A percentile compares a stretch with the other conserved stretches of the same genome.
Conservation (phyloP, 1,284 basidiomycete species). For the Pseudozyma thailandica region DNA sequence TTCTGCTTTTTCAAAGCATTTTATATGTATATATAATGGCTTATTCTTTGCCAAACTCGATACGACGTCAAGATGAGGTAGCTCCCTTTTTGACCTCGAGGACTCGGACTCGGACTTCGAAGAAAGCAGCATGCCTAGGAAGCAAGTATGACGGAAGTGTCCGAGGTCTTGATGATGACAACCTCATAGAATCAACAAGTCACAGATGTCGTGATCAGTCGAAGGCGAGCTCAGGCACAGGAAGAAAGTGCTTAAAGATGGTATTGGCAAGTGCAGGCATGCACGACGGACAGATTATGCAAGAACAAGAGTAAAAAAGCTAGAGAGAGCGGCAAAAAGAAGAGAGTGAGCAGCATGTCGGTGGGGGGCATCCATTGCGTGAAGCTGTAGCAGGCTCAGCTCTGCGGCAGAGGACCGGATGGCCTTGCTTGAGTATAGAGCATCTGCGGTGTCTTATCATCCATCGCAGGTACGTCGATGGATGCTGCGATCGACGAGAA, state of each 20-base stretch:
- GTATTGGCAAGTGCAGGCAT: slow-evolving; percentile 35
- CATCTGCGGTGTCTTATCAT: slow-evolving; percentile 38
- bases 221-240: no score
- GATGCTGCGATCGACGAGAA: slow-evolving; percentile 57
- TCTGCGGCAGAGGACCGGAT: slow-evolving; percentile 26
- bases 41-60: no score
- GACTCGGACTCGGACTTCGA: no score
- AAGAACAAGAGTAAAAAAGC: slow-evolving; percentile 8
- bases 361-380: no score
- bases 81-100: no score
- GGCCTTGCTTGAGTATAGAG: slow-evolving; percentile 34
- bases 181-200: no score
- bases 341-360: background rate
- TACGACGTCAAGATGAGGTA: no score
- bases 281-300: slow-evolving; percentile 25
- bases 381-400: slow-evolving; percentile 12
- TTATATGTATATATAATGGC: no score
- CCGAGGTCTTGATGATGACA: no score
- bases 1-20: background rate
- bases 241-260: slow-evolving; percentile 16
- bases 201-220: no score
- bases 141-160: no score
- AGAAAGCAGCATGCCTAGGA: no score
- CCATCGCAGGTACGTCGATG: slow-evolving; percentile 30
- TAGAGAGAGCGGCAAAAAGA: slow-evolving; percentile 3